These are phyloP conservation scores for Petasospora rhodanensis DNA, from an alignment of 1,139 yeast genomes.

Conservation along the genomic window DNA sequence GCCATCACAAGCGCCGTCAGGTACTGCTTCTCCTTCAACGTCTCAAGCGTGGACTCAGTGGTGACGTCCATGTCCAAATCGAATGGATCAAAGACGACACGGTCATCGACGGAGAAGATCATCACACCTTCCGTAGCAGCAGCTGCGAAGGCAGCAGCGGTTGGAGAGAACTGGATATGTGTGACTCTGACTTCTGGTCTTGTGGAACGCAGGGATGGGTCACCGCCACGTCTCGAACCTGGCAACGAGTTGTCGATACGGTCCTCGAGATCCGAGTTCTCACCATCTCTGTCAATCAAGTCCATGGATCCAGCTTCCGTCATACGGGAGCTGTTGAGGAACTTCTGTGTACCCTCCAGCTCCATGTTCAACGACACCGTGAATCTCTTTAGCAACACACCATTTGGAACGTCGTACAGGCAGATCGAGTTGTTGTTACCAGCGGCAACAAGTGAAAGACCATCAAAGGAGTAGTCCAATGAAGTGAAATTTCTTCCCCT, in stretches of 20 bases:
- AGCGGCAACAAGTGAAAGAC: slow-evolving; percentile 80
- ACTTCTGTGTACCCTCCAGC: slow-evolving; percentile 80
- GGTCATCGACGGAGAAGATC: slow-evolving; percentile 74
- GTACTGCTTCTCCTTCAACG: slow-evolving; percentile 64
- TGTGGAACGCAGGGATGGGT: slow-evolving; percentile 69
- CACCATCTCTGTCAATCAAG: slow-evolving; percentile 79
- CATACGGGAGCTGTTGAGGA: slow-evolving; percentile 73
- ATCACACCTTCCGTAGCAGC: slow-evolving; percentile 94
- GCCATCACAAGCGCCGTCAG: slow-evolving; percentile 87
- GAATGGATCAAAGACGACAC: slow-evolving; percentile 83
- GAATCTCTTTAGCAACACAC: slow-evolving; percentile 77
- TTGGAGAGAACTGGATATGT: slow-evolving; percentile 79
- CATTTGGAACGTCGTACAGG: slow-evolving; percentile 82
- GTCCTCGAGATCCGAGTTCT: slow-evolving; percentile 80
- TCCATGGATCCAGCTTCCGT: slow-evolving; percentile 89
- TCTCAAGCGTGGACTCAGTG: slow-evolving; percentile 65
- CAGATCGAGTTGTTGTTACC: slow-evolving; percentile 92
- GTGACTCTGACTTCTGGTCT: slow-evolving; percentile 82
- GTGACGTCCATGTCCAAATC: slow-evolving; percentile 93
- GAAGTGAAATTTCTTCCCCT: slow-evolving; percentile 83
- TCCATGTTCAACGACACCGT: slow-evolving; percentile 86
- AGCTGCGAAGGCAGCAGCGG: slow-evolving; percentile 88
- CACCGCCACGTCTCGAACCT: slow-evolving; percentile 88
- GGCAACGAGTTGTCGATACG: slow-evolving; percentile 75
- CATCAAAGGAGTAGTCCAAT: slow-evolving; percentile 84